Conservation (phyloP, 495 filamentous ascomycete genomes). For the Aspergillus mulundensis region DNA sequence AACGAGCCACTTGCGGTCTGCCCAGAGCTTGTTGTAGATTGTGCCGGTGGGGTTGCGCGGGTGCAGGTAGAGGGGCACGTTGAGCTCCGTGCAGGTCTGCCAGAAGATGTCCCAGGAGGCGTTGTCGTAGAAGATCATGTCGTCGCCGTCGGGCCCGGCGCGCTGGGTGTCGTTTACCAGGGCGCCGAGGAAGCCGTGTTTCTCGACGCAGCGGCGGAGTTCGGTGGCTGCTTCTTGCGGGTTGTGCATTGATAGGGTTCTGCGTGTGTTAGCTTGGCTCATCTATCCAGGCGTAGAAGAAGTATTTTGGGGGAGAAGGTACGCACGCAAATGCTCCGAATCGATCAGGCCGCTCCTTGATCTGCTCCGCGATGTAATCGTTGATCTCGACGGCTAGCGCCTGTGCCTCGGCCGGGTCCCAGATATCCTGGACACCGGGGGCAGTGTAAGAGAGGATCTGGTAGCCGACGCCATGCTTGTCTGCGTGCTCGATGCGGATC, state of each 20-base stretch:
- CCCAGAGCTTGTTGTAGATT: slow-evolving; percentile 48
- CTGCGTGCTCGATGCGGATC: slow-evolving; percentile 48
- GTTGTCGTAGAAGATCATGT: slow-evolving; percentile 58
- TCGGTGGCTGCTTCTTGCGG: slow-evolving; percentile 52
- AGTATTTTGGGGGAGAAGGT: neutral
- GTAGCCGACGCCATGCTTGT: slow-evolving; percentile 57
- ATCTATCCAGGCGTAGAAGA: neutral
- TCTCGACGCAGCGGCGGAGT: slow-evolving; percentile 50
- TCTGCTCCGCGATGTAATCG: slow-evolving; percentile 52
- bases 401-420: slow-evolving; percentile 43
- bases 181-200: slow-evolving; percentile 55
- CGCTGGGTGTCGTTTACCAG: slow-evolving; percentile 57
- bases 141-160: slow-evolving; percentile 45
- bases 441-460: slow-evolving; percentile 55
- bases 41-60: slow-evolving; percentile 48
- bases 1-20: slow-evolving; percentile 46
- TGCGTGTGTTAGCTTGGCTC: slow-evolving; percentile 6
- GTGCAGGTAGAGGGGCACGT: slow-evolving; percentile 62
- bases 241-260: slow-evolving; percentile 52
- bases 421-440: slow-evolving; percentile 56
- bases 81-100: slow-evolving; percentile 51
- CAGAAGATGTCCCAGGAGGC: slow-evolving; percentile 56
- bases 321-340: slow-evolving; percentile 55
- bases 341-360: slow-evolving; percentile 46
- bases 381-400: slow-evolving; percentile 50